Evolutionary conservation across 495 filamentous ascomycete genomes (phyloP).

Genomic region (Pyrenula aspistea): DNA sequence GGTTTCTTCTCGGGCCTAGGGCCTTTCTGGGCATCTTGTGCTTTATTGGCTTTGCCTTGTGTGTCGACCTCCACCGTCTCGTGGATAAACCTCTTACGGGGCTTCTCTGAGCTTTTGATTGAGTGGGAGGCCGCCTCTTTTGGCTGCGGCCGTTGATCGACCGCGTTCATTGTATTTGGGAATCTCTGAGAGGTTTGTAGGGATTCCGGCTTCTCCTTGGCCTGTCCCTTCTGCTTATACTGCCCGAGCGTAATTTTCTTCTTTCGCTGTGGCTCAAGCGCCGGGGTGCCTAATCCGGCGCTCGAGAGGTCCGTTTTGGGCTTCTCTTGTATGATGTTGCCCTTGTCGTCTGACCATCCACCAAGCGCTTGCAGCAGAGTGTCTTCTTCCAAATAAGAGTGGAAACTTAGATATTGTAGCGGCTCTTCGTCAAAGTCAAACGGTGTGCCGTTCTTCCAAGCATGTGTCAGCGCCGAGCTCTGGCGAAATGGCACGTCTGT

Average conservation of each 20-base stretch:
- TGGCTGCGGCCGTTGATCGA: not conserved
- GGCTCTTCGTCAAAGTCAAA: conserved; percentile 36
- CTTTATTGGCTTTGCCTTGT: not conserved
- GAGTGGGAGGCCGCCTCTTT: not conserved
- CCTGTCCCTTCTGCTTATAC: conserved; percentile 25
- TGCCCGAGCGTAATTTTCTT: conserved; percentile 40
- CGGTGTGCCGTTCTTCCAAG: conserved; percentile 34
- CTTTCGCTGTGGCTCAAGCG: conserved; percentile 15
- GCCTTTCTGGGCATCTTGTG: not conserved
- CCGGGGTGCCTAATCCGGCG: conserved; percentile 15
- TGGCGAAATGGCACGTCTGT: conserved; percentile 31
- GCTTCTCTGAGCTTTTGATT: not conserved
- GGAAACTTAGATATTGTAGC: conserved; percentile 43
- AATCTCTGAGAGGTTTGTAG: not conserved
- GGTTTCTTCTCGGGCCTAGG: not conserved
- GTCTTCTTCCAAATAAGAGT: conserved; percentile 32
- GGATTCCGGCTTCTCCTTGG: not conserved
- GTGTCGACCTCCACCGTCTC: not conserved
- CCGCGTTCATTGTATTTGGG: not conserved
- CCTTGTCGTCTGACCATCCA: conserved; percentile 40
- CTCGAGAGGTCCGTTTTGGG: conserved; percentile 20
- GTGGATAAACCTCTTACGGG: not conserved
- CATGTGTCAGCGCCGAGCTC: conserved; percentile 23
- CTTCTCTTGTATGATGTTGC: conserved; percentile 31
- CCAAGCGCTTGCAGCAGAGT: conserved; percentile 34